Base-by-base conservation (phyloP, 305 asterid species). In the Fraxinus paxiana region DNA sequence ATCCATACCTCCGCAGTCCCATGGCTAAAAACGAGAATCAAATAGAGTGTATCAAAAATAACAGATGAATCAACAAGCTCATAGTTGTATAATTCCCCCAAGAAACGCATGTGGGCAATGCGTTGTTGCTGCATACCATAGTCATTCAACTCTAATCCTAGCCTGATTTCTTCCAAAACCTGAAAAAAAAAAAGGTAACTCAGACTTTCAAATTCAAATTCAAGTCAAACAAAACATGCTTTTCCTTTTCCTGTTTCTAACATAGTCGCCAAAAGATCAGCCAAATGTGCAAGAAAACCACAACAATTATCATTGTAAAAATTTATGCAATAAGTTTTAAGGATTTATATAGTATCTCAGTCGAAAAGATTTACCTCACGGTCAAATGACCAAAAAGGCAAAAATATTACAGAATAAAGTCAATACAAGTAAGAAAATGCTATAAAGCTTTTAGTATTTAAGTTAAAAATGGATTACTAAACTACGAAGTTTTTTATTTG, bases 21-120 rank as follows among this genome's bases (percentile, higher is more conserved):
- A 89, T 94, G 92, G 84, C 98, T 98, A 83, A 93, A 96, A 78
- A 83, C 88, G 46, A 94, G 91, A 86, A 94, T 90, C 86, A 94
- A 88, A 86, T 90, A 88, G 31, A 96, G 97, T 1, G 98, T 93
- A 86, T 96, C 98, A 85, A 96, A 96, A 74, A 96, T 91, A 83
- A 96, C 97, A 76, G 98, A 92, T 63, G 99, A 96, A 85, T 94
- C 99, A 17, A 96, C 97, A 83, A 92, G 98, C 83, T 93, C 96
- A 84, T 96, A 96, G 88, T 94, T 96, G 89, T 94, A 96, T 79
- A 96, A 84, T 89, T 96, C 99, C 76, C 99, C 99, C 85, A 94
- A 77, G 88, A 96, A 93, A 75, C 98, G 98, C 97, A 91, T 94
- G 87, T 83, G 91, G 34, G 99, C 98, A 88, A 96, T 84, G 38